Evolutionary conservation across 805 yeast species (phyloP), one percentile per base, ranked within the genome.

Genomic region (Candida sanyiensis): DNA sequence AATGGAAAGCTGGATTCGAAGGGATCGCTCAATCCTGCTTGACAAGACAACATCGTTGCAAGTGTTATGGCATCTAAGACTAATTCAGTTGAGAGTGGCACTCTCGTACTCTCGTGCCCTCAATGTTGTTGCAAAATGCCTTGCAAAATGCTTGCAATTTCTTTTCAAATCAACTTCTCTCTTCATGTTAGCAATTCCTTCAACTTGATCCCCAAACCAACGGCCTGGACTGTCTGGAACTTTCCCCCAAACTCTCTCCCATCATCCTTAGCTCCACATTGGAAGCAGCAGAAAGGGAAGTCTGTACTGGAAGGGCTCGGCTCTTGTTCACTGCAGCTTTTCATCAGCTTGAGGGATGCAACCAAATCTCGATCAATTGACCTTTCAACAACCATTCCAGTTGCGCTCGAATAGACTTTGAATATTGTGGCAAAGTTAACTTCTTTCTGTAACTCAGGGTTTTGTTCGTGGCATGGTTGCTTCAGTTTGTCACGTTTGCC

Each of bases 121-220:
- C n/a, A n/a, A n/a, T n/a, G n/a, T n/a, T n/a, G n/a, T n/a, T n/a
- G n/a, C n/a, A n/a, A n/a, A n/a, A n/a, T n/a, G n/a, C n/a, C n/a
- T n/a, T n/a, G n/a, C n/a, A n/a, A n/a, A n/a, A n/a, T n/a, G n/a
- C n/a, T n/a, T n/a, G n/a, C n/a, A n/a, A n/a, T n/a, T n/a, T n/a
- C n/a, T n/a, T n/a, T n/a, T n/a, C n/a, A n/a, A n/a, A n/a, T n/a
- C n/a, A n/a, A n/a, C n/a, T n/a, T n/a, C n/a, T n/a, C n/a, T n/a
- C n/a, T n/a, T n/a, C n/a, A n/a, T n/a, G n/a, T 33, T 4, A 43
- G 15, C 33, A 43, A 27, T 12, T 36, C 46, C 22, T 33, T 39
- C 8, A 43, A n/a, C 28, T 35, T 39, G 12, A 43, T 37, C 3
- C 44, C 44, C 12, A 43, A 21, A 4, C 46, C 46, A 13, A 43